A percentile compares a stretch with the other conserved stretches of the same genome.
Conservation (phyloP, 1,139 yeast species). For the Geotrichum klebahnii region DNA sequence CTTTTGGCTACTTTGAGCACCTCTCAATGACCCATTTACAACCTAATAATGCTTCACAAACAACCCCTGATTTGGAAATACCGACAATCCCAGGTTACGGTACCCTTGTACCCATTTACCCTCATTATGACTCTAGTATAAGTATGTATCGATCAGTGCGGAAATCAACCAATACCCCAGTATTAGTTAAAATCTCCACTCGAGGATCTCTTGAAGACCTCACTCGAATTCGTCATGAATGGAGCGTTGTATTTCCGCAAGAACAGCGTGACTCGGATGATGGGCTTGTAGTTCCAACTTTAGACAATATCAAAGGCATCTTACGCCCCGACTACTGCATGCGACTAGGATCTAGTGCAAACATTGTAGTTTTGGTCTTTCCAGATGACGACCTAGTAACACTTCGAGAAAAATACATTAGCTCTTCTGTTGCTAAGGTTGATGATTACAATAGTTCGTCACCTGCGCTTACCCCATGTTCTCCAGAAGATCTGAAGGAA, state of each 20-base stretch:
- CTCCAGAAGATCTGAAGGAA: constrained; percentile 32
- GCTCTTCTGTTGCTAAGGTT: constrained; percentile 16
- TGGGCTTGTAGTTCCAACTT: constrained; percentile 14
- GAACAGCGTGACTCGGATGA: constrained; percentile 15
- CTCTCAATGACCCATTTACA: constrained; percentile 8
- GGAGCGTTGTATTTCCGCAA: constrained; percentile 28
- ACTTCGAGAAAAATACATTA: constrained; percentile 29
- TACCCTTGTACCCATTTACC: constrained; percentile 29
- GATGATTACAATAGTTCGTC: constrained; percentile 8
- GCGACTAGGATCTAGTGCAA: constrained; percentile 26
- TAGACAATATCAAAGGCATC: constrained; percentile 28
- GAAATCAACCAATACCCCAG: constrained; percentile 25
- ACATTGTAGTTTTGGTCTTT: constrained; percentile 28
- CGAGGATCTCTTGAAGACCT: constrained; percentile 32
- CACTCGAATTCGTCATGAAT: constrained; percentile 33
- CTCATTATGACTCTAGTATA: constrained; percentile 29
- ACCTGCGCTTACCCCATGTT: constrained; percentile 14
- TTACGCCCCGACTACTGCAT: constrained; percentile 30
- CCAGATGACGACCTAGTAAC: constrained; percentile 28
- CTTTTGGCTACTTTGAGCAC: constrained; percentile 4
- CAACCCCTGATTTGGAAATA: constrained; percentile 4
- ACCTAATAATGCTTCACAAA: background rate
- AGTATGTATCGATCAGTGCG: constrained; percentile 31
- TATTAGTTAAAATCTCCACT: constrained; percentile 29
- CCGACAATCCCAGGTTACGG: constrained; percentile 29